Conservation (phyloP, 768 basidiomycete genomes). For the Psilocybe azurescens region DNA sequence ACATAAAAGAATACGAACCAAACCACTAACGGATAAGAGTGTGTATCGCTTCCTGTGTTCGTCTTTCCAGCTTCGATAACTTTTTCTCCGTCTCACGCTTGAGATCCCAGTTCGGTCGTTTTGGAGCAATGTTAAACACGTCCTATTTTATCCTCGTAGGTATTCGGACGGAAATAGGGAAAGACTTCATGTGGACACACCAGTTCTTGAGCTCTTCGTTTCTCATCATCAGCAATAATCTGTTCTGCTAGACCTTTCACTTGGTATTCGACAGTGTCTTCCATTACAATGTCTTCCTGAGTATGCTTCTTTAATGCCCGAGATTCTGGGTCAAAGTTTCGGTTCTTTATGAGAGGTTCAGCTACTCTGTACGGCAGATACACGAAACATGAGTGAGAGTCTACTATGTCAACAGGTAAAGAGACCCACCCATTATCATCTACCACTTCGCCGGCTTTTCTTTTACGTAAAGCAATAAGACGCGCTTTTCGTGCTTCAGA, state of each 20-base stretch:
- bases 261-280: constrained; percentile 89
- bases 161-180: constrained; percentile 1
- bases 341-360: constrained; percentile 62
- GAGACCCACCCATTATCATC: constrained; percentile 48
- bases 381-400: constrained; percentile 1
- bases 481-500: constrained; percentile 85
- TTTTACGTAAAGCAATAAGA: constrained; percentile 74
- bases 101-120: constrained; percentile 95
- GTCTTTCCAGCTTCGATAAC: constrained; percentile 84
- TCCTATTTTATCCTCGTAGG: constrained; percentile 55
- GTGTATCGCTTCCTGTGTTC: constrained; percentile 92
- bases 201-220: constrained; percentile 84
- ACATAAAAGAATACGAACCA: constrained; percentile 3
- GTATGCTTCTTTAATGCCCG: constrained; percentile 75
- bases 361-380: constrained; percentile 26
- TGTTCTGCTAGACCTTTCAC: constrained; percentile 84
- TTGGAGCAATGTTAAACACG: constrained; percentile 96
- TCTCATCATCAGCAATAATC: constrained; percentile 88
- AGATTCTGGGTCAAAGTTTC: constrained; percentile 93
- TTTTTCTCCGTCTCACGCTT: constrained; percentile 95
- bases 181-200: constrained; percentile 48
- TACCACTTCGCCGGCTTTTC: constrained; percentile 62
- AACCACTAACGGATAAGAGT: constrained; percentile 83
- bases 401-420: background rate
- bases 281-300: constrained; percentile 57